Conservation (phyloP, 768 basidiomycete species). For the Gloeophyllum trabeum region DNA sequence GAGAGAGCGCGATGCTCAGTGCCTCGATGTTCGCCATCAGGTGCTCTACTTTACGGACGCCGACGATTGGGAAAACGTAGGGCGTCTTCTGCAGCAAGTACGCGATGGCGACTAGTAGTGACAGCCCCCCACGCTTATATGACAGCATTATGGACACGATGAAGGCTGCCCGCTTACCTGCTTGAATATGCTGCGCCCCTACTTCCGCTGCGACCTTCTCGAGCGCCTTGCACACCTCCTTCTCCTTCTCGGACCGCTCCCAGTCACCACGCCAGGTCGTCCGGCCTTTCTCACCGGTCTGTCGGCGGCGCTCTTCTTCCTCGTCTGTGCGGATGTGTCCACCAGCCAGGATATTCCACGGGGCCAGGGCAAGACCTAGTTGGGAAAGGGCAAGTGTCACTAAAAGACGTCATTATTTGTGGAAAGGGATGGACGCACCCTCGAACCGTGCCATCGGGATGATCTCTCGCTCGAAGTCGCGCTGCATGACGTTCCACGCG, state of each 20-base stretch:
- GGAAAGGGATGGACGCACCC: slow-evolving; percentile 9
- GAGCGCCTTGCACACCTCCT: slow-evolving; percentile 20
- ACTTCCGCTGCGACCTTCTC: slow-evolving; percentile 28
- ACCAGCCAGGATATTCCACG: slow-evolving; percentile 18
- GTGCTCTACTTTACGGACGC: slow-evolving; percentile 41
- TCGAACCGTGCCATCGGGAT: slow-evolving; percentile 19
- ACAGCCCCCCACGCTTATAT: too few species aligned
- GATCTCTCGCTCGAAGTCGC: slow-evolving; percentile 25
- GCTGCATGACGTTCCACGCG: slow-evolving; percentile 10
- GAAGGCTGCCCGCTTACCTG: background rate
- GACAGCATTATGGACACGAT: background rate
- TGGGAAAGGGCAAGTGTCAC: background rate
- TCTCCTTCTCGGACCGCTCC: slow-evolving; percentile 23
- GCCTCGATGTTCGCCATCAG: slow-evolving; percentile 38
- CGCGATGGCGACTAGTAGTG: slow-evolving; percentile 42
- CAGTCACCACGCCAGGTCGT: slow-evolving; percentile 10
- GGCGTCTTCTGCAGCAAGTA: slow-evolving; percentile 44
- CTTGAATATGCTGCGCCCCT: slow-evolving; percentile 21
- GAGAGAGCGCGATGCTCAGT: slow-evolving; percentile 30
- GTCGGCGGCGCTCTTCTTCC: slow-evolving; percentile 10
- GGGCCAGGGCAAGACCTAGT: slow-evolving; percentile 18
- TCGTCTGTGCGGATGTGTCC: slow-evolving; percentile 17
- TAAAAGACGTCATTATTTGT: too few species aligned
- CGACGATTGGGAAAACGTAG: slow-evolving; percentile 40
- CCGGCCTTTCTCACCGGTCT: slow-evolving; percentile 8